These are phyloP conservation scores for Beauveria scarabaeidicola DNA, from an alignment of 2,329 filamentous ascomycete genomes.

Conservation along the genomic window DNA sequence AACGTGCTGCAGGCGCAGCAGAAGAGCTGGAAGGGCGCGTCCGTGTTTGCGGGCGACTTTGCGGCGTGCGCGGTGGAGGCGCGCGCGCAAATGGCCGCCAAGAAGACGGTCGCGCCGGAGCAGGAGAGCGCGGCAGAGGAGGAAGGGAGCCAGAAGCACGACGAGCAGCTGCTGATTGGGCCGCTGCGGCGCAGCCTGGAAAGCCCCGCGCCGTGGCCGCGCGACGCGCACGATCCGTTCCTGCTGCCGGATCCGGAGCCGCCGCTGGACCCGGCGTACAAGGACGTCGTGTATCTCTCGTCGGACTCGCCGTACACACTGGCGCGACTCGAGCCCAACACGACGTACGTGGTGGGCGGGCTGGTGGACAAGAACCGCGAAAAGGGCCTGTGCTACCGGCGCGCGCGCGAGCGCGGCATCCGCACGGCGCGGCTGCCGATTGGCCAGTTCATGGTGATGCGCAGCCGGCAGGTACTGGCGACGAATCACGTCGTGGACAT, in stretches of 20 bases:
- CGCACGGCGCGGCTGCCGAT: slow-evolving; percentile 89
- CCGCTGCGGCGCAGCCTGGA: slow-evolving; percentile 38
- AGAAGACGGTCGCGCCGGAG: slow-evolving; percentile 23
- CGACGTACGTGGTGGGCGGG: slow-evolving; percentile 87
- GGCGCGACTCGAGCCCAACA: slow-evolving; percentile 74
- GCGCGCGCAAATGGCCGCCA: slow-evolving; percentile 53
- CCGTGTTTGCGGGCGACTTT: slow-evolving; percentile 68
- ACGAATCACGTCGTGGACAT: slow-evolving; percentile 97
- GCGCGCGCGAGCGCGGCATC: slow-evolving; percentile 65
- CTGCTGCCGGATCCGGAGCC: slow-evolving; percentile 27
- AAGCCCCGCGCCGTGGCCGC: slow-evolving; percentile 21
- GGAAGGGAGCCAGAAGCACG: slow-evolving; percentile 21
- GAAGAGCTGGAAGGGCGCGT: slow-evolving; percentile 69
- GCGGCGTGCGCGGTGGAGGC: slow-evolving; percentile 57
- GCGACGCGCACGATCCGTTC: slow-evolving; percentile 25
- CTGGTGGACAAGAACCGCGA: slow-evolving; percentile 94
- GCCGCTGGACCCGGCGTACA: slow-evolving; percentile 23
- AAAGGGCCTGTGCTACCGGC: slow-evolving; percentile 86
- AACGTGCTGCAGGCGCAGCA: slow-evolving; percentile 63
- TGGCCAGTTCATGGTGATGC: slow-evolving; percentile 90
- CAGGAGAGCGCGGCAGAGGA: background rate
- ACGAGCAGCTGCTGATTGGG: slow-evolving; percentile 47
- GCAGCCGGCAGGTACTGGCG: slow-evolving; percentile 73
- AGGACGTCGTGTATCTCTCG: slow-evolving; percentile 71
- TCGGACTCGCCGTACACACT: slow-evolving; percentile 86